These are phyloP conservation scores for Athelia psychrophila DNA, from an alignment of 1,284 basidiomycete genomes.

Conservation along the genomic window DNA sequence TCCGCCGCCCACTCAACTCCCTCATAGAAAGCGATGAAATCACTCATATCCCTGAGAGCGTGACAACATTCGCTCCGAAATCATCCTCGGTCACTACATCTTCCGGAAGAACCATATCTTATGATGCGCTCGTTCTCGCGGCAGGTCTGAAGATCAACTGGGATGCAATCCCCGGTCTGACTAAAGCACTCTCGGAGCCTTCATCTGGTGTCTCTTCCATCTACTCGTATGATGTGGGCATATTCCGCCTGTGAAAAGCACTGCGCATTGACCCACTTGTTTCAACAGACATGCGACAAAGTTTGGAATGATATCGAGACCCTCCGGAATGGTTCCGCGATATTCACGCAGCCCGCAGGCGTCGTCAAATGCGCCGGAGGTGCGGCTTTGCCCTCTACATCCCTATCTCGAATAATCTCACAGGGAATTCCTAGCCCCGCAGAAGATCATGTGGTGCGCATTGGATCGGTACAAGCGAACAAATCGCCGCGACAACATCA, in stretches of 20 bases:
- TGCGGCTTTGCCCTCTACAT: conserved; percentile 25
- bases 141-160: conserved; percentile 88
- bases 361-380: conserved; percentile 95
- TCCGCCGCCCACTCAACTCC: conserved; percentile 63
- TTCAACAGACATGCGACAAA: conserved; percentile 69
- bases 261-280: too few species aligned
- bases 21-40: conserved; percentile 75
- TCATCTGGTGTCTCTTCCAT: conserved; percentile 89
- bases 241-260: too few species aligned
- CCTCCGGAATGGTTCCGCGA: conserved; percentile 76
- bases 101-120: conserved; percentile 71
- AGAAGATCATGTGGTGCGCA: conserved; percentile 96
- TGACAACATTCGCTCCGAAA: conserved; percentile 74
- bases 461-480: conserved; percentile 73
- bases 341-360: conserved; percentile 97
- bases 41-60: conserved; percentile 72
- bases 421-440: conserved; percentile 60
- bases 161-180: conserved; percentile 75
- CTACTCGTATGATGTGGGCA: conserved; percentile 68
- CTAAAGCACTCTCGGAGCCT: conserved; percentile 75
- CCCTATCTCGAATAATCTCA: not conserved
- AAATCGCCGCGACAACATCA: conserved; percentile 54
- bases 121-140: conserved; percentile 89
- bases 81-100: conserved; percentile 73
- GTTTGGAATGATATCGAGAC: conserved; percentile 79